A percentile compares a stretch with the other conserved stretches of the same genome.
These are phyloP conservation scores for Talaromyces sp. DNA, from an alignment of 2,329 filamentous ascomycete genomes.

Conservation along the genomic window DNA sequence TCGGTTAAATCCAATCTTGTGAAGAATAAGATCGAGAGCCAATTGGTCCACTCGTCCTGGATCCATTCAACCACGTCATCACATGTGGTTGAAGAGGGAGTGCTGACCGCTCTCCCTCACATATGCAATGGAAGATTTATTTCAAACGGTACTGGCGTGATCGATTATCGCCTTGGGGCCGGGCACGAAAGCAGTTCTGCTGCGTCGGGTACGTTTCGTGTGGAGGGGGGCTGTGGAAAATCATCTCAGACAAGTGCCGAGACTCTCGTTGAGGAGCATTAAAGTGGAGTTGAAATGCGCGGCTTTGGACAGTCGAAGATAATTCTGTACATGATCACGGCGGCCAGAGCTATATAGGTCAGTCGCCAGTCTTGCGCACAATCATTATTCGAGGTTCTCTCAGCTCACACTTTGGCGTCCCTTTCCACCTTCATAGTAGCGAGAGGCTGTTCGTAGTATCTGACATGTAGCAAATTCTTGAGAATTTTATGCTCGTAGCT, in stretches of 20 bases:
- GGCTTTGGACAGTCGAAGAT: constrained; percentile 34
- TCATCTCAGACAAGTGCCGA: constrained; percentile 43
- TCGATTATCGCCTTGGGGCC: not conserved
- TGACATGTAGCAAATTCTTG: constrained; percentile 43
- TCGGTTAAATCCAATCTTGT: not conserved
- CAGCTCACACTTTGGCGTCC: constrained; percentile 31
- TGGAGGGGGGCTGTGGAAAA: not conserved
- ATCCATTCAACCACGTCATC: constrained; percentile 7
- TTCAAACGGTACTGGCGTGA: not conserved
- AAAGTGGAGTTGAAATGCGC: constrained; percentile 46
- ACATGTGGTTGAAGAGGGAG: not conserved
- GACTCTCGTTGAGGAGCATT: constrained; percentile 47
- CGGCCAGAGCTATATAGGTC: constrained; percentile 29
- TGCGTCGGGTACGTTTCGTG: constrained; percentile 23
- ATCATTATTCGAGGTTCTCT: not conserved
- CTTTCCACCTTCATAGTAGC: constrained; percentile 22
- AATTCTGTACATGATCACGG: constrained; percentile 25
- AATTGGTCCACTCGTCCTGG: not conserved
- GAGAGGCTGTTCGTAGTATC: constrained; percentile 42
- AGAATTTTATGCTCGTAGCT: constrained; percentile 49
- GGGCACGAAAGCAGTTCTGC: not conserved
- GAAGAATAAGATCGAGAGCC: not conserved
- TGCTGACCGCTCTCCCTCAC: constrained; percentile 3
- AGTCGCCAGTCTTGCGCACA: not conserved
- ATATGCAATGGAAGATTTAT: not conserved